phyloP scores from a whole-genome alignment of 306 rosid species.

The Senna tora region DNA sequence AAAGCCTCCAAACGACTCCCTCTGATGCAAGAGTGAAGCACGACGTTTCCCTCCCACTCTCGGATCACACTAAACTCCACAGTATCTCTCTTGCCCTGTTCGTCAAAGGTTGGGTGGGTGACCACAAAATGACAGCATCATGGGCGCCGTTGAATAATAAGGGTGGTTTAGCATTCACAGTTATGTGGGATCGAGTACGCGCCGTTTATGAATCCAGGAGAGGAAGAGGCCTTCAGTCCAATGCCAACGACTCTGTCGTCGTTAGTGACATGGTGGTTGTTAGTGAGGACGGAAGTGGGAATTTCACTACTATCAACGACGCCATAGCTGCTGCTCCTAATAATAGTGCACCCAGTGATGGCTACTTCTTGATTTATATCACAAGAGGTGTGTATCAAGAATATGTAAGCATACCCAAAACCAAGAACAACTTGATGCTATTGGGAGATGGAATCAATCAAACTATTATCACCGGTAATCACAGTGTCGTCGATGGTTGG shows the following conservation, averaged over 20 bases:
- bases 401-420: slow-evolving; percentile 58
- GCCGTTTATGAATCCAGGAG: slow-evolving; percentile 51
- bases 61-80: slow-evolving; percentile 58
- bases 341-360: slow-evolving; percentile 46
- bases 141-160: background rate
- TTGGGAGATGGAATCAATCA: slow-evolving; percentile 78
- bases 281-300: slow-evolving; percentile 64
- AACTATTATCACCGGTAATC: slow-evolving; percentile 74
- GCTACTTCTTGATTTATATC: slow-evolving; percentile 70
- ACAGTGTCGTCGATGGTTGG: slow-evolving; percentile 68
- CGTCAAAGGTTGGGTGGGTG: slow-evolving; percentile 62
- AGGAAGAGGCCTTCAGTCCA: slow-evolving; percentile 46
- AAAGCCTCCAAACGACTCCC: slow-evolving; percentile 57
- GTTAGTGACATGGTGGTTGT: slow-evolving; percentile 61
- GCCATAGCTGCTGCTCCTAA: slow-evolving; percentile 74
- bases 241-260: slow-evolving; percentile 33
- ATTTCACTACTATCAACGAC: slow-evolving; percentile 64
- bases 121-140: slow-evolving; percentile 42
- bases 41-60: slow-evolving; percentile 48
- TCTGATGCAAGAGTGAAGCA: slow-evolving; percentile 51
- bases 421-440: slow-evolving; percentile 66
- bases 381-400: slow-evolving; percentile 73
- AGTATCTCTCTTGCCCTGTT: slow-evolving; percentile 67
- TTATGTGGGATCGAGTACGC: slow-evolving; percentile 49
- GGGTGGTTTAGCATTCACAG: slow-evolving; percentile 50